Percentiles rank a stretch among this genome's conserved stretches.
phyloP scores from a whole-genome alignment of 116 monocot genomes.

The Posidonia oceanica region DNA sequence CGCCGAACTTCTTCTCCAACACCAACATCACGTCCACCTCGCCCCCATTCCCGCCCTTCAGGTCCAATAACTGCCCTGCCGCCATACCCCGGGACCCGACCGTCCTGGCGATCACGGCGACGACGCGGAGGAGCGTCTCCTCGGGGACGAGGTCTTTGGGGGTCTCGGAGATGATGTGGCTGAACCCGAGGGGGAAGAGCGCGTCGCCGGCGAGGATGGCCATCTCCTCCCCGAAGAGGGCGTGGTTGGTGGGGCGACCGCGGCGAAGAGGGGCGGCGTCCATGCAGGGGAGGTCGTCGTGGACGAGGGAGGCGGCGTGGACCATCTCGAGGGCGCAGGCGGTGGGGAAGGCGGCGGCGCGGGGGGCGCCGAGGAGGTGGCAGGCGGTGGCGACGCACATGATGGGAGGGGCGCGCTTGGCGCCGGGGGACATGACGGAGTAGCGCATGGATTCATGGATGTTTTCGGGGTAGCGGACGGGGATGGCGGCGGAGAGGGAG shows the following conservation, averaged over 20 bases:
- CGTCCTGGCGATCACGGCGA: slow-evolving; percentile 51
- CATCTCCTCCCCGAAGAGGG: slow-evolving; percentile 39
- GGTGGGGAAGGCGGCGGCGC: slow-evolving; percentile 35
- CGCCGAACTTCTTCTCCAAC: slow-evolving; percentile 74
- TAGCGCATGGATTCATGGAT: slow-evolving; percentile 69
- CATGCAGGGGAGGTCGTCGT: slow-evolving; percentile 78
- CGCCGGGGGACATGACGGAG: slow-evolving; percentile 41
- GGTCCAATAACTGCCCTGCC: slow-evolving; percentile 63
- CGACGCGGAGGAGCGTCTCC: slow-evolving; percentile 24
- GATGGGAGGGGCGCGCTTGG: slow-evolving; percentile 55
- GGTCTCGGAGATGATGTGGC: slow-evolving; percentile 34
- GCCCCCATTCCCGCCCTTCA: slow-evolving; percentile 10
- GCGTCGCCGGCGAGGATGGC: slow-evolving; percentile 78
- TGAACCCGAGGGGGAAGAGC: slow-evolving; percentile 57
- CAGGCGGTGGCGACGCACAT: slow-evolving; percentile 53
- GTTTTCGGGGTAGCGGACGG: slow-evolving; percentile 28
- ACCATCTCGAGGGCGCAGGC: slow-evolving; percentile 72
- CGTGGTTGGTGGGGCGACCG: slow-evolving; percentile 51
- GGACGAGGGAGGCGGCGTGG: slow-evolving; percentile 70
- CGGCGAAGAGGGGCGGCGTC: slow-evolving; percentile 47
- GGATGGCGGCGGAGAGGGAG: slow-evolving; percentile 39
- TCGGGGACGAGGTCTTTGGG: slow-evolving; percentile 29
- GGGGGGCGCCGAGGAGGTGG: slow-evolving; percentile 43
- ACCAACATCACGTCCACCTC: slow-evolving; percentile 24
- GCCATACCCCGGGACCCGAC: slow-evolving; percentile 79